These are phyloP conservation scores for Mimosa pudica DNA, from an alignment of 306 rosid species.

Conservation along the genomic window DNA sequence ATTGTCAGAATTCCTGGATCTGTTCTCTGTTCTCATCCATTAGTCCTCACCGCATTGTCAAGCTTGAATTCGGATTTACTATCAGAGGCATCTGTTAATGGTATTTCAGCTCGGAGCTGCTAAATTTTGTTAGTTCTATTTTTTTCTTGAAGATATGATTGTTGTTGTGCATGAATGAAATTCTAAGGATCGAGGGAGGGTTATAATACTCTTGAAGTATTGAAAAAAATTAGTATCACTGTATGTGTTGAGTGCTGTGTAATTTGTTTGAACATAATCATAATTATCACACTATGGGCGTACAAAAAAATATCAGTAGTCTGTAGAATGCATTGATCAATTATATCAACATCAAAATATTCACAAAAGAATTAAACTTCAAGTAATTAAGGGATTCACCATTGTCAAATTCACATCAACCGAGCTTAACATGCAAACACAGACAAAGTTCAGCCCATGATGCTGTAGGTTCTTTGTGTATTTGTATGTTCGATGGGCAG, in stretches of 20 bases:
- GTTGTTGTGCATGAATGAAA: background rate
- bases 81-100: slow-evolving; percentile 98
- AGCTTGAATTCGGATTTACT: slow-evolving; percentile 88
- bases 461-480: background rate
- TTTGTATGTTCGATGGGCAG: background rate
- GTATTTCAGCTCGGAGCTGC: slow-evolving; percentile 45
- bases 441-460: background rate
- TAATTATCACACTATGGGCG: background rate
- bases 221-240: background rate
- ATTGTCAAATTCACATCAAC: background rate
- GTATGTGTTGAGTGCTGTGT: background rate
- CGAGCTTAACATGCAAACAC: background rate
- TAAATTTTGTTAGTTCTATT: background rate
- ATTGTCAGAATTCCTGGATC: slow-evolving; percentile 88
- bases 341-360: background rate
- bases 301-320: background rate
- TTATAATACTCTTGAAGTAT: background rate
- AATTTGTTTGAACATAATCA: background rate
- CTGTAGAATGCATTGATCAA: background rate
- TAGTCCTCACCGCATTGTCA: slow-evolving; percentile 89
- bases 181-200: background rate
- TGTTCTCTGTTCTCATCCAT: slow-evolving; percentile 86
- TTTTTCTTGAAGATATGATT: slow-evolving; percentile 2
- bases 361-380: background rate
- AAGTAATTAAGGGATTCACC: background rate